Evolutionary conservation across 2,329 filamentous ascomycete species (phyloP).

Genomic region (Fusarium torulosum): DNA sequence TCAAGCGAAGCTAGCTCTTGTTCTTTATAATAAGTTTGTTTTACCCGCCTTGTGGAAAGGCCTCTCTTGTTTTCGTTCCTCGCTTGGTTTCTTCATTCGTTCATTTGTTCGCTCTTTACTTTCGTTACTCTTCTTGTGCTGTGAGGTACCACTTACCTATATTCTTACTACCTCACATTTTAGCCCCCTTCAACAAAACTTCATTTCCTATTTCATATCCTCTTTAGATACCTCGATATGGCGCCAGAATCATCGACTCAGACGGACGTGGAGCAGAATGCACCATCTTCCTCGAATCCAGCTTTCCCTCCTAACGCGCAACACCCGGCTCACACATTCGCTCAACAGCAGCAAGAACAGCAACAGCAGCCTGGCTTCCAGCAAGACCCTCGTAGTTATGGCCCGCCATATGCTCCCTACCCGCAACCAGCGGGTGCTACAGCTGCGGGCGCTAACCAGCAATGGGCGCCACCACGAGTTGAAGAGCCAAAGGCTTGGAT

Average conservation of each 20-base stretch:
- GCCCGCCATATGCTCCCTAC: conserved; percentile 45
- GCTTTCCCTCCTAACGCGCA: conserved; percentile 31
- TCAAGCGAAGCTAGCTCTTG: conserved; percentile 11
- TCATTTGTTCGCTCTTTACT: conserved; percentile 24
- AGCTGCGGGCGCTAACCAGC: neutral
- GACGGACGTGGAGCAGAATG: conserved; percentile 25
- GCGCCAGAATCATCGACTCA: conserved; percentile 44
- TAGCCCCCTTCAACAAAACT: neutral
- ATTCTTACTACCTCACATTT: neutral
- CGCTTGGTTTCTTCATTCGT: conserved; percentile 6
- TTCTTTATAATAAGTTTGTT: conserved; percentile 24
- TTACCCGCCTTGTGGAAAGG: conserved; percentile 8
- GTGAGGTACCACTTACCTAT: conserved; percentile 3
- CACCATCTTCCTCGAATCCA: conserved; percentile 18
- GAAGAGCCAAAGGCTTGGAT: conserved; percentile 45
- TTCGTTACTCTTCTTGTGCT: conserved; percentile 15
- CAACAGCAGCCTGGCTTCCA: conserved; percentile 37
- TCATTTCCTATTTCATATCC: neutral
- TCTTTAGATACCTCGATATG: conserved; percentile 22
- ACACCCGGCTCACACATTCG: conserved; percentile 17
- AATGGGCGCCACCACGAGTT: conserved; percentile 31
- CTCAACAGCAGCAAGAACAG: conserved; percentile 16
- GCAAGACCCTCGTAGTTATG: conserved; percentile 45
- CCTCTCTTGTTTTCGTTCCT: conserved; percentile 7
- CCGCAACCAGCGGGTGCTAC: conserved; percentile 35